Evolutionary conservation across 192 early-diverging fungal species (phyloP).

Genomic region (Rhizophlyctis rosea): DNA sequence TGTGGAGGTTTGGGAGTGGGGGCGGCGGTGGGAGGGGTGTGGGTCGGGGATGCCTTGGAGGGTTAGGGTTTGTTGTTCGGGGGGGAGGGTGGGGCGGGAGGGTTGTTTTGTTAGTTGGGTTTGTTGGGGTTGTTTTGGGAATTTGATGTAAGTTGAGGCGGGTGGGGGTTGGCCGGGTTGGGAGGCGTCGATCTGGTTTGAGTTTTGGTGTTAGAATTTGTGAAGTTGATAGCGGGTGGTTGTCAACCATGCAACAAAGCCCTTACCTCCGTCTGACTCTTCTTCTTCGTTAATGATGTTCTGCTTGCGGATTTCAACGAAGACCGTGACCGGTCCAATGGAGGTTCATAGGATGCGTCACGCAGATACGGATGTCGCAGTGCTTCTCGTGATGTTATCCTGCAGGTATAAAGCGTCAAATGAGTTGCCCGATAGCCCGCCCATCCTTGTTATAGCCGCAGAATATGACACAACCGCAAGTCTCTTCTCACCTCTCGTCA

Average conservation of each 20-base stretch:
- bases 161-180: not conserved
- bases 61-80: not conserved
- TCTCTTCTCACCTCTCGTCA: slow-evolving; percentile 37
- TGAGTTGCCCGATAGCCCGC: too few species aligned
- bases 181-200: not conserved
- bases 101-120: not conserved
- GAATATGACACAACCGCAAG: not conserved
- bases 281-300: not conserved
- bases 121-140: not conserved
- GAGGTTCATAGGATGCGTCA: slow-evolving; percentile 21
- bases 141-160: not conserved
- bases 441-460: not conserved
- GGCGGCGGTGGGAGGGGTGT: not conserved
- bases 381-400: slow-evolving; percentile 46
- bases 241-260: not conserved
- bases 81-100: not conserved
- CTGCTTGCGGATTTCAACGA: not conserved
- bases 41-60: not conserved
- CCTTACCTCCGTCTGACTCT: not conserved
- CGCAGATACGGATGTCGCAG: slow-evolving; percentile 44
- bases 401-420: slow-evolving; percentile 1
- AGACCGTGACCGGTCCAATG: not conserved
- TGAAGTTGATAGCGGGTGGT: not conserved
- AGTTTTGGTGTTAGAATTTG: slow-evolving; percentile 1
- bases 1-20: not conserved